These are phyloP conservation scores for Lasiosphaeriaceae sp. DNA, from an alignment of 495 filamentous ascomycete genomes.

Conservation along the genomic window DNA sequence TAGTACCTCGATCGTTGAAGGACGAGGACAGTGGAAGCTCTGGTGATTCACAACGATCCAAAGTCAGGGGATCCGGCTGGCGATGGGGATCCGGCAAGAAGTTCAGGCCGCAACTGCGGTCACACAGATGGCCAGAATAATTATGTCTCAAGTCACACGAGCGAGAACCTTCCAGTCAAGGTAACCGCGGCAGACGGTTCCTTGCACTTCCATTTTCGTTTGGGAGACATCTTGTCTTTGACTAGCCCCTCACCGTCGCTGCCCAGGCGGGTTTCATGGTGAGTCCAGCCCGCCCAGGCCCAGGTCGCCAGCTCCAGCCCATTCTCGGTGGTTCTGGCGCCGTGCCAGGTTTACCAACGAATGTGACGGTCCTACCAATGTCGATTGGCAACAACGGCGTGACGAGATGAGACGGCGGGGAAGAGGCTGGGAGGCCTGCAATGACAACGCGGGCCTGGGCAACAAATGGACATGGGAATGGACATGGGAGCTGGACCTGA, in stretches of 20 bases:
- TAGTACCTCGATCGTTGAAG: no score
- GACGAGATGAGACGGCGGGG: not conserved
- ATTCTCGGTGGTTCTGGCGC: not conserved
- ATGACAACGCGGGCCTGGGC: constrained; percentile 4
- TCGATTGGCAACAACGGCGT: not conserved
- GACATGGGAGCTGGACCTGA: not conserved
- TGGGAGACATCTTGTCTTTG: not conserved
- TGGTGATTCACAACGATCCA: no score
- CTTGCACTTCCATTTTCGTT: not conserved
- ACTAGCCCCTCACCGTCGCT: constrained; percentile 11
- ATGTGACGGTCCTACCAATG: not conserved
- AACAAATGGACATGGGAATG: not conserved
- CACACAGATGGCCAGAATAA: not conserved
- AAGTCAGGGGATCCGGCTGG: no score
- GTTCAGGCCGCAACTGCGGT: not conserved
- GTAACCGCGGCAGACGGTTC: not conserved
- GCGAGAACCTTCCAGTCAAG: not conserved
- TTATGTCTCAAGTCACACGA: not conserved
- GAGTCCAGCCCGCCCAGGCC: constrained; percentile 4
- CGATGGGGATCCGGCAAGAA: not conserved
- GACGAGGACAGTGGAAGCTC: no score
- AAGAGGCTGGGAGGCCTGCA: constrained; percentile 7
- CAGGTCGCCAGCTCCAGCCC: no score
- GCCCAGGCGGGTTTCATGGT: constrained; percentile 1
- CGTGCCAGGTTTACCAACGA: not conserved